Conservation (phyloP, 2,329 filamentous ascomycete genomes). For the Cladosporium sp. region DNA sequence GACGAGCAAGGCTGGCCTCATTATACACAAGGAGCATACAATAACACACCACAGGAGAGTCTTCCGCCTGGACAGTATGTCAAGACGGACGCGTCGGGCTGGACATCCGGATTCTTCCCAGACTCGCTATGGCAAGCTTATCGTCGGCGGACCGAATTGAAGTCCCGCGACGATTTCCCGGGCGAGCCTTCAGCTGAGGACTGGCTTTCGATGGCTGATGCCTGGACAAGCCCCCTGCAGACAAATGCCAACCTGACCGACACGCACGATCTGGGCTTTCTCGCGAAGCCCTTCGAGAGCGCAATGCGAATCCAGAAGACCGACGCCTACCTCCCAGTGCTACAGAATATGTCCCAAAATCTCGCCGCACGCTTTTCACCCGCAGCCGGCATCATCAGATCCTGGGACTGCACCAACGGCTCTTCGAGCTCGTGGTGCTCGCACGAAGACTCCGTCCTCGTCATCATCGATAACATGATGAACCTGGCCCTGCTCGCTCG, state of each 20-base stretch:
- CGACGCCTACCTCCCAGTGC: constrained; percentile 11
- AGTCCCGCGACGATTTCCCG: not conserved
- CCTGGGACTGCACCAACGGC: constrained; percentile 14
- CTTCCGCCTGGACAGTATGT: constrained; percentile 11
- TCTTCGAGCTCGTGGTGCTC: constrained; percentile 8
- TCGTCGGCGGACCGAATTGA: constrained; percentile 1
- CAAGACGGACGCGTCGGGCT: constrained; percentile 12
- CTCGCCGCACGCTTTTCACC: constrained; percentile 15
- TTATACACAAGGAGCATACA: constrained; percentile 15
- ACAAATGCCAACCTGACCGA: constrained; percentile 15
- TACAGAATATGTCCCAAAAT: constrained; percentile 14
- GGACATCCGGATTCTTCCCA: constrained; percentile 16
- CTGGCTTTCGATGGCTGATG: constrained; percentile 13
- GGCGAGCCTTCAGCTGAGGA: constrained; percentile 6
- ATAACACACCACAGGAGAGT: constrained; percentile 12
- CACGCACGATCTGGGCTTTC: constrained; percentile 17
- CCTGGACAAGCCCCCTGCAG: constrained; percentile 15
- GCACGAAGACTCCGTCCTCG: constrained; percentile 15
- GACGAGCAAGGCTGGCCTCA: constrained; percentile 15
- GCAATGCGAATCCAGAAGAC: constrained; percentile 12
- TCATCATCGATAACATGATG: constrained; percentile 20
- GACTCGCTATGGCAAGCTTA: constrained; percentile 17
- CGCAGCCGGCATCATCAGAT: constrained; percentile 14
- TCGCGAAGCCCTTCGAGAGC: constrained; percentile 16
- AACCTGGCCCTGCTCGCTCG: constrained; percentile 16